Evolutionary conservation across 495 filamentous ascomycete genomes (phyloP).

Genomic region (Ramalina intermedia): DNA sequence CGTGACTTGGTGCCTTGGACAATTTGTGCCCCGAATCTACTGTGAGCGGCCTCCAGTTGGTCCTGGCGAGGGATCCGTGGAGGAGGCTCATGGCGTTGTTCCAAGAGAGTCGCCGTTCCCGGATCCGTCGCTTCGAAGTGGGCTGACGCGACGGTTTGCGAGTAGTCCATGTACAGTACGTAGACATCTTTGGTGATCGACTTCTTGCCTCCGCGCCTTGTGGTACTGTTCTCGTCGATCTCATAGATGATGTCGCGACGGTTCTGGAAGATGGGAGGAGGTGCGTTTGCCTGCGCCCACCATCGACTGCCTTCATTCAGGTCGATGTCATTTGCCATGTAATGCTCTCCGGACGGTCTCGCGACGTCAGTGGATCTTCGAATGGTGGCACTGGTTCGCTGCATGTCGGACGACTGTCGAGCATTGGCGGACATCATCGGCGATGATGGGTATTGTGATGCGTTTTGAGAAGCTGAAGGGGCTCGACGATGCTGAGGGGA

Average conservation of each 20-base stretch:
- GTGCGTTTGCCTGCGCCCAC: constrained; percentile 65
- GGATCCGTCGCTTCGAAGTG: constrained; percentile 66
- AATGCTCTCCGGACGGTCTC: constrained; percentile 52
- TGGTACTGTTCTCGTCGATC: constrained; percentile 58
- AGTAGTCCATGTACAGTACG: constrained; percentile 86
- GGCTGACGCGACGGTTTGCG: constrained; percentile 76
- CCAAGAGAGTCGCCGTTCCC: constrained; percentile 46
- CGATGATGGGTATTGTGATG: constrained; percentile 18
- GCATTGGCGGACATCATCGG: constrained; percentile 30
- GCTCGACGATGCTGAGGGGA: constrained; percentile 26
- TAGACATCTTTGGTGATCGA: constrained; percentile 66
- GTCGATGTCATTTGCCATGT: constrained; percentile 77
- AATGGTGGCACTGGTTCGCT: constrained; percentile 30
- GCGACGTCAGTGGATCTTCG: constrained; percentile 62
- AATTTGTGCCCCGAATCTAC: constrained; percentile 61
- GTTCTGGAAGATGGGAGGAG: constrained; percentile 67
- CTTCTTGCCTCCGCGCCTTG: constrained; percentile 52
- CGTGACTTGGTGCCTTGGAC: constrained; percentile 49
- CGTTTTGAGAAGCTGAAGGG: constrained; percentile 11
- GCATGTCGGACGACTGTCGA: constrained; percentile 58
- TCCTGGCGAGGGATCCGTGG: constrained; percentile 81
- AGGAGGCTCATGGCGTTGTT: constrained; percentile 79
- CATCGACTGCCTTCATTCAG: constrained; percentile 55
- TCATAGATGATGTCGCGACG: constrained; percentile 76
- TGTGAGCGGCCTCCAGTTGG: constrained; percentile 73